phyloP scores from a whole-genome alignment of 2,329 filamentous ascomycete genomes.

The Calycina marina region DNA sequence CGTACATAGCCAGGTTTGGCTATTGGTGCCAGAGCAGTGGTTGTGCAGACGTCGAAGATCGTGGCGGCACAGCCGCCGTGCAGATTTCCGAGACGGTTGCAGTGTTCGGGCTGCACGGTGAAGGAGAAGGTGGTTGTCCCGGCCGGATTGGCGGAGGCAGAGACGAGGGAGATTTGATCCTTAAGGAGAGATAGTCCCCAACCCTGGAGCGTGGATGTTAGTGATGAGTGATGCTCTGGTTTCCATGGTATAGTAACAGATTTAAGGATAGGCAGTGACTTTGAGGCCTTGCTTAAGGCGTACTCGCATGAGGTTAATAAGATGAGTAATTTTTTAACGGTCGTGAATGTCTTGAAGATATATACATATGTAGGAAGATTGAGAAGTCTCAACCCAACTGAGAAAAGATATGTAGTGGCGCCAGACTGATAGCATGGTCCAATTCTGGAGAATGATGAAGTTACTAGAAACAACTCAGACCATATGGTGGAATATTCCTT shows the following conservation, averaged over 20 bases:
- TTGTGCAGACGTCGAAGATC: conserved; percentile 53
- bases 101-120: conserved; percentile 34
- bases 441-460: no score
- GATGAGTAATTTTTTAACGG: no score
- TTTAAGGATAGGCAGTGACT: no score
- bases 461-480: no score
- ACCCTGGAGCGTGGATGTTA: conserved; percentile 10
- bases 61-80: conserved; percentile 51
- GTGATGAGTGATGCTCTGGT: background rate
- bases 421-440: no score
- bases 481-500: no score
- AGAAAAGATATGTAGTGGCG: no score
- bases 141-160: conserved; percentile 13
- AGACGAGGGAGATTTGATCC: conserved; percentile 11
- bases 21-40: conserved; percentile 39
- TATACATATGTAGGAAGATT: no score
- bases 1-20: conserved; percentile 35
- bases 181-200: conserved; percentile 15
- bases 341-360: no score
- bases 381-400: no score
- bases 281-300: no score
- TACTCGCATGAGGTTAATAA: no score
- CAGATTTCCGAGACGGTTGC: conserved; percentile 38
- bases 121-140: conserved; percentile 26
- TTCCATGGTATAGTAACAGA: conserved; percentile 1